These are phyloP conservation scores for Cyamopsis tetragonoloba DNA, from an alignment of 306 rosid genomes.

Conservation along the genomic window DNA sequence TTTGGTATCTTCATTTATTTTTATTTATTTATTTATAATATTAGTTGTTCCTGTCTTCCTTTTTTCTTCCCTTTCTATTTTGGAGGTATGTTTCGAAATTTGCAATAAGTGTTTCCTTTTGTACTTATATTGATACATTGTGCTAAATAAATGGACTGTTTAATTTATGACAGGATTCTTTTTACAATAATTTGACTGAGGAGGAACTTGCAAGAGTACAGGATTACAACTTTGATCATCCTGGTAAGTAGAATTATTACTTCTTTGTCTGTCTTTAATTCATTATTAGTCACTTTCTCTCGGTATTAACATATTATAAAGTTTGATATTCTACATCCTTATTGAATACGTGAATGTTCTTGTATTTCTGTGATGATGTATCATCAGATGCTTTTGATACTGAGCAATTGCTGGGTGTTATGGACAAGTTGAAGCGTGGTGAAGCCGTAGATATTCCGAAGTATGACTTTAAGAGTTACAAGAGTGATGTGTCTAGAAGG, in stretches of 20 bases:
- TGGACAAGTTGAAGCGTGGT: slow-evolving; percentile 87
- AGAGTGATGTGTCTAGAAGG: slow-evolving; percentile 72
- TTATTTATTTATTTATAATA: not conserved
- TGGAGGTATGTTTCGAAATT: slow-evolving; percentile 1
- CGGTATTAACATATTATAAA: not conserved
- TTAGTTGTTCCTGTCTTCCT: not conserved
- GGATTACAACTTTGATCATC: slow-evolving; percentile 98
- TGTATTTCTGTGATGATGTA: slow-evolving; percentile 1
- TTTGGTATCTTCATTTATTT: not conserved
- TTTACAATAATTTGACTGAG: slow-evolving; percentile 70
- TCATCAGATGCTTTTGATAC: slow-evolving; percentile 92
- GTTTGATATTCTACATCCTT: not conserved
- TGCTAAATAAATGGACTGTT: slow-evolving; percentile 7
- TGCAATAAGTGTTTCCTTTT: not conserved
- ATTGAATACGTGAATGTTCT: slow-evolving; percentile 1
- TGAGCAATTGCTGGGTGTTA: slow-evolving; percentile 60
- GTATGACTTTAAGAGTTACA: slow-evolving; percentile 88
- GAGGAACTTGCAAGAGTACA: slow-evolving; percentile 73
- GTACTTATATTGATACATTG: not conserved
- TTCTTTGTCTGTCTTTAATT: not conserved
- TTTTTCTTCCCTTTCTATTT: not conserved
- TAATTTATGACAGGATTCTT: slow-evolving; percentile 70
- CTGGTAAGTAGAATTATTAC: slow-evolving; percentile 60
- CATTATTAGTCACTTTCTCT: slow-evolving; percentile 8
- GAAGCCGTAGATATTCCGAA: slow-evolving; percentile 93